Conservation (phyloP, 805 yeast species). For the Kurtzmaniella fragi region DNA sequence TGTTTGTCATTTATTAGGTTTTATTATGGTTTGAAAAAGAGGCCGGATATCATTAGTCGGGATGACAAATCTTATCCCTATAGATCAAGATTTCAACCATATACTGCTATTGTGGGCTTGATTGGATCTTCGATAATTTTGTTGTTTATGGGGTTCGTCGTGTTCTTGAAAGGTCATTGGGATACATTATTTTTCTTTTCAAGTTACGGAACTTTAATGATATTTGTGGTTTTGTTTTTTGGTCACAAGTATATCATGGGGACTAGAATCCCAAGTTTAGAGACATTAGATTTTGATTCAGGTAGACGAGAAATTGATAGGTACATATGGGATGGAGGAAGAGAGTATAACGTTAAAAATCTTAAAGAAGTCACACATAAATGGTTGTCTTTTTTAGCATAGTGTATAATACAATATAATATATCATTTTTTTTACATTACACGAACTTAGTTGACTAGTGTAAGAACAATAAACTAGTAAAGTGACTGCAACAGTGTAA, state of each 20-base stretch:
- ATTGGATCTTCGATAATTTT: slow-evolving; percentile 48
- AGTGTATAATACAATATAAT: background rate
- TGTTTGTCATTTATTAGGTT: slow-evolving; percentile 61
- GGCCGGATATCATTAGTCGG: slow-evolving; percentile 63
- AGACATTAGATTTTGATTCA: slow-evolving; percentile 73
- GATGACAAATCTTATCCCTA: slow-evolving; percentile 64
- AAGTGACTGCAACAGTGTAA: too few relatives aligned
- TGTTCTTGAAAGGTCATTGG: slow-evolving; percentile 57
- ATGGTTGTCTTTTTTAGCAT: slow-evolving; percentile 30
- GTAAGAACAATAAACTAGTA: too few relatives aligned
- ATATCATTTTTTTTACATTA: too few relatives aligned
- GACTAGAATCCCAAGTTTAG: slow-evolving; percentile 62
- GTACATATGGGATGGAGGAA: slow-evolving; percentile 74
- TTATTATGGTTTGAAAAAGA: slow-evolving; percentile 51
- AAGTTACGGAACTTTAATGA: slow-evolving; percentile 56
- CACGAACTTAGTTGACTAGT: too few relatives aligned
- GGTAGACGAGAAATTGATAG: slow-evolving; percentile 83
- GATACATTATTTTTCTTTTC: slow-evolving; percentile 57
- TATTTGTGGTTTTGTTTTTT: slow-evolving; percentile 46
- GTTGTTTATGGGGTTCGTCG: slow-evolving; percentile 56
- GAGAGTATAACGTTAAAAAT: slow-evolving; percentile 31
- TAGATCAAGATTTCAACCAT: slow-evolving; percentile 68
- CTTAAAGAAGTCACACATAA: slow-evolving; percentile 29
- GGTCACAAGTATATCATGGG: slow-evolving; percentile 57
- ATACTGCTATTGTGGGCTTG: slow-evolving; percentile 57